Evolutionary conservation across 192 early-diverging fungal species (phyloP).

Genomic region (Ambispora gerdemannii): DNA sequence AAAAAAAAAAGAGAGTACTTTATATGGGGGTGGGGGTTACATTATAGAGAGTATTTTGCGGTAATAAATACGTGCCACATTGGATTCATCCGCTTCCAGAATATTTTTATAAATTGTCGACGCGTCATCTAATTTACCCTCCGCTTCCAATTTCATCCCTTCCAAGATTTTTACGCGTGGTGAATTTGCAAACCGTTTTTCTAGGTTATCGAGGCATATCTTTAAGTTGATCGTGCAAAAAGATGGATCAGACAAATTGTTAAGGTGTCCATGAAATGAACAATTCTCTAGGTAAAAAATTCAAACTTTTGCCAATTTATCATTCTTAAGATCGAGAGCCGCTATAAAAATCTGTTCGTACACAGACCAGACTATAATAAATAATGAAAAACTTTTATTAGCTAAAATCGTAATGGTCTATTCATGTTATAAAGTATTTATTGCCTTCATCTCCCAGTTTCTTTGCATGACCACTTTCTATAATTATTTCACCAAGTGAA

Average conservation of each 20-base stretch:
- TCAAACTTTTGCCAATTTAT: conserved; percentile 57
- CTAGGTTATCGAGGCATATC: conserved; percentile 59
- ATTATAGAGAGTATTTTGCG: too few species aligned
- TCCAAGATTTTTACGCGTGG: conserved; percentile 68
- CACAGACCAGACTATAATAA: conserved; percentile 58
- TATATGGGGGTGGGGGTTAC: too few species aligned
- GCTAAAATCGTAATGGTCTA: too few species aligned
- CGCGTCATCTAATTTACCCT: conserved; percentile 68
- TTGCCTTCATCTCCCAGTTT: conserved; percentile 48
- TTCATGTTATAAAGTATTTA: not conserved
- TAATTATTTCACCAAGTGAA: conserved; percentile 37
- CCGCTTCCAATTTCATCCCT: conserved; percentile 78
- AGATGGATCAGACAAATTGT: too few species aligned
- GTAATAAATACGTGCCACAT: conserved; percentile 64
- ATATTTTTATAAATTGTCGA: conserved; percentile 69
- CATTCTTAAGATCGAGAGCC: conserved; percentile 74
- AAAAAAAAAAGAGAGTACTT: not conserved
- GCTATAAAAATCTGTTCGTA: conserved; percentile 83
- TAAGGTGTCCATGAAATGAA: too few species aligned
- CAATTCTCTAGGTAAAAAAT: not conserved
- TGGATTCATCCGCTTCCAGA: conserved; percentile 72
- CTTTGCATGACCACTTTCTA: conserved; percentile 33
- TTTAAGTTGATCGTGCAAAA: too few species aligned
- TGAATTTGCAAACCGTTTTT: conserved; percentile 63
- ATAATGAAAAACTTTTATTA: too few species aligned